Base-by-base conservation (phyloP, 73 alveolate genomes). In the Paraurostyla sp. region DNA sequence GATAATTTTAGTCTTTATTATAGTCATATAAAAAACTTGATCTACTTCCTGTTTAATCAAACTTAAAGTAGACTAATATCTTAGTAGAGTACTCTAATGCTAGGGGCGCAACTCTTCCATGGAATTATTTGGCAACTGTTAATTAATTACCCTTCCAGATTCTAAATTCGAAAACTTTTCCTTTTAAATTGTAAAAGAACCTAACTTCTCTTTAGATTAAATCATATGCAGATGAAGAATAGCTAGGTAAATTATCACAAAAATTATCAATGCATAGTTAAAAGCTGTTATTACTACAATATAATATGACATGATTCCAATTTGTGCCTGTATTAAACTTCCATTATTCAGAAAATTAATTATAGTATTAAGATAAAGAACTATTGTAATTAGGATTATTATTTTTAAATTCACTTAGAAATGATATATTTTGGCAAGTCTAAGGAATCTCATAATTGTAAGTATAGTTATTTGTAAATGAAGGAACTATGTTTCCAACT, bases 141-240 rank as follows among this genome's bases (percentile, higher is more conserved):
- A 73, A 13, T 45, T 73, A 27, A 33, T 45, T 35, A 1, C 71
- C 71, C 18, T 45, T 73, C 87, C 87, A 73, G 7, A 73, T 18
- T 73, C 71, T 73, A 73, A 73, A 73, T 9, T 73, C 87, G 6
- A 11, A 6, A 9, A 45, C 6, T 73, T 43, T 73, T 13, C 87
- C 87, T 11, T 42, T 48, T 15, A 15, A 73, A 25, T 42, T 73
- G 42, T 73, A 73, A 71, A 73, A 73, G 16, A 73, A 73, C 32
- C 87, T 73, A 3, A 48, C 27, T 73, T 73, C 87, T 33, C 46
- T 16, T 29, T 42, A n/a, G 48, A 73, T n/a, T n/a, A n/a, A n/a
- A n/a, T n/a, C n/a, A n/a, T n/a, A n/a, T n/a, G n/a, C n/a, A n/a
- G n/a, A n/a, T n/a, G n/a, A n/a, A n/a, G n/a, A n/a, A n/a, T n/a